Base-by-base conservation (phyloP, 1,284 basidiomycete genomes). In the Gomphus sp. region DNA sequence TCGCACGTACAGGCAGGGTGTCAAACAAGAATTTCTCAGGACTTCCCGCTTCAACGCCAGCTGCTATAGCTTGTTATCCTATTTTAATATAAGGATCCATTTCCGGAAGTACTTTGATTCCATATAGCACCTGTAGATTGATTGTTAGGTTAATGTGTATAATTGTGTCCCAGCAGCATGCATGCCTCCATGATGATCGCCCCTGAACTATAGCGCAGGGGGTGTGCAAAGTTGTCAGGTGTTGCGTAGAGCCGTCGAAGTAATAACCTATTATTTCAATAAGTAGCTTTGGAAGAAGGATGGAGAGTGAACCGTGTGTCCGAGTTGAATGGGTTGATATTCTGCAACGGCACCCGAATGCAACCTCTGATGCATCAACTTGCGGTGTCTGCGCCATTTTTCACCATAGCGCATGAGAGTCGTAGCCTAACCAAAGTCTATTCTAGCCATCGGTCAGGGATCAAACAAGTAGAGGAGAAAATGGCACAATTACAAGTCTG, bases 361-460 rank as follows among this genome's bases (percentile, higher is more conserved):
- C 48, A 71, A 68, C 47, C 67, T 61, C 48, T 72, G 65, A 41
- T 71, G 69, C 51, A 73, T 69, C 11, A 62, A 60, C 16, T 66
- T 60, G 14, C 71, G 66, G 44, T 70, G 66, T 25, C 61, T 55
- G 6, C 70, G 64, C 71, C 71, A 72, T 55, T 52, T 61, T 8
- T 63, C 52, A 1, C 69, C 67, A 50, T 71, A 70, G 0, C 64
- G 66, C 51, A 69, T 64, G 44, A 68, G 56, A 5, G 65, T 63
- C 47, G 67, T 64, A 47, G 63, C 64, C 44, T 62, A 69, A n/a
- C 62, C 63, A 59, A 66, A 69, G 8, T 66, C 66, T 65, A 69
- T 68, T 44, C 70, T 71, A 57, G 3, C 28, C 2, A 28, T 4
- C 2, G 28, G 2, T 28, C 2, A 4, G 28, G 4, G n/a, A n/a